phyloP scores from a whole-genome alignment of 306 rosid species.

The Dryas octopetala region DNA sequence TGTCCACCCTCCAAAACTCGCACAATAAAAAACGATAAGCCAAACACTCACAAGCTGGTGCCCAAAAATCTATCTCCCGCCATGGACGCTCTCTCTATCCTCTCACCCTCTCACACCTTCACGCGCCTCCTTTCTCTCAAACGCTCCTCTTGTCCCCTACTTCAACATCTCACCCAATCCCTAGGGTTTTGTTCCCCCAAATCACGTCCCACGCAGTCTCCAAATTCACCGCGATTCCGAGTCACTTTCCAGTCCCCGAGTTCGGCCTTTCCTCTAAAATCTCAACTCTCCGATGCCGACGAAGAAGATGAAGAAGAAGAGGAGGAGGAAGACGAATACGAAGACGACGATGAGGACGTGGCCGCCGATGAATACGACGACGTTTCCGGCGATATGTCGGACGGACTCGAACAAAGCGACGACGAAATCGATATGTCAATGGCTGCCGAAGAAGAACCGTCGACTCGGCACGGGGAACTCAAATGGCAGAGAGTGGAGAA shows the following conservation, averaged over 20 bases:
- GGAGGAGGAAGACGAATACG: slow-evolving; percentile 31
- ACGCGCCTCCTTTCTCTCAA: slow-evolving; percentile 19
- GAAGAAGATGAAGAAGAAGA: slow-evolving; percentile 34
- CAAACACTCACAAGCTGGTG: neutral
- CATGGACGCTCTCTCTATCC: slow-evolving; percentile 51
- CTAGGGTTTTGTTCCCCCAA: slow-evolving; percentile 38
- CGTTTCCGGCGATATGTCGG: slow-evolving; percentile 42
- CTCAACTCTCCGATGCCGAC: slow-evolving; percentile 54
- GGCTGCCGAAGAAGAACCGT: slow-evolving; percentile 20
- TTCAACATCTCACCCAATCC: slow-evolving; percentile 26
- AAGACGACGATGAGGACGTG: slow-evolving; percentile 45
- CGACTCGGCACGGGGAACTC: slow-evolving; percentile 39
- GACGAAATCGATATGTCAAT: slow-evolving; percentile 41
- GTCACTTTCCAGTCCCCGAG: slow-evolving; percentile 43
- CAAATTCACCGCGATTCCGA: slow-evolving; percentile 34
- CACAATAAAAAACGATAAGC: neutral
- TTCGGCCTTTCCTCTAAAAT: slow-evolving; percentile 40
- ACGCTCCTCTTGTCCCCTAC: slow-evolving; percentile 15
- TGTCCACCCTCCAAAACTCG: neutral
- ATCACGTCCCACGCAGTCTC: slow-evolving; percentile 16
- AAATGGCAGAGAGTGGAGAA: slow-evolving; percentile 95
- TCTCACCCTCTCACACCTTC: slow-evolving; percentile 22
- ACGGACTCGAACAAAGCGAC: slow-evolving; percentile 48
- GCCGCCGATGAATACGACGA: slow-evolving; percentile 81
- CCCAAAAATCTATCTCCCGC: slow-evolving; percentile 65